Base-by-base conservation (phyloP, 2,329 filamentous ascomycete genomes). In the Aureobasidium pullulans region DNA sequence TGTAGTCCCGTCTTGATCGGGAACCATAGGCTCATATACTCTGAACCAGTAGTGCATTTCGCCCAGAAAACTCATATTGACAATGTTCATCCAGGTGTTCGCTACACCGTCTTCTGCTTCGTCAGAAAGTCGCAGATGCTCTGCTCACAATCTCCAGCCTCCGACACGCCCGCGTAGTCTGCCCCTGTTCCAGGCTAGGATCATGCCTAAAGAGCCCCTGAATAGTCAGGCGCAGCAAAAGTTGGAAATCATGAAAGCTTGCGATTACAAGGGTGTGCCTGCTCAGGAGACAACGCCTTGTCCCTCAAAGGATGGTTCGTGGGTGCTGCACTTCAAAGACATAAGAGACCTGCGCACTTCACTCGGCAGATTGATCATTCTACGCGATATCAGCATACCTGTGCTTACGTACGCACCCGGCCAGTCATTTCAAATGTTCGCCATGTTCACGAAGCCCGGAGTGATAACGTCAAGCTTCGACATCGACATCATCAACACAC, bases 111-210 rank as follows among this genome's bases (percentile, higher is more conserved):
- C 40, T 15, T 28, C 52, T n/a, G 31, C 40, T 9, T 23, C 23
- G 23, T 23, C 23, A 23, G 39, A 54, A 19, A 37, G 37, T 10
- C 37, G 50, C 11, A 43, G 6, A 10, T 43, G n/a, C 7, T 19
- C 28, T 8, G 5, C 32, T 34, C 28, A 13, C 6, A n/a, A 5
- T 6, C 2, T n/a, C 11, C 39, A 43, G 10, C 43, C 42, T 32
- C 54, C 54, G n/a, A 48, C 19, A 31, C 43, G 54, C 15, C 52
- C 52, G 39, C 52, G 40, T 40, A 44, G 40, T 16, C 19, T 56
- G 29, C 52, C 52, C 40, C 23, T 23, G 23, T 57, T 40, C 42
- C 37, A 48, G 16, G 54, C 54, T 7, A 57, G 48, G 28, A 57
- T 57, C 13, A 23, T 7, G 5, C 54, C 32, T 19, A 19, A 16